These are phyloP conservation scores for Amanita thiersii DNA, from an alignment of 768 basidiomycete genomes.

Conservation along the genomic window DNA sequence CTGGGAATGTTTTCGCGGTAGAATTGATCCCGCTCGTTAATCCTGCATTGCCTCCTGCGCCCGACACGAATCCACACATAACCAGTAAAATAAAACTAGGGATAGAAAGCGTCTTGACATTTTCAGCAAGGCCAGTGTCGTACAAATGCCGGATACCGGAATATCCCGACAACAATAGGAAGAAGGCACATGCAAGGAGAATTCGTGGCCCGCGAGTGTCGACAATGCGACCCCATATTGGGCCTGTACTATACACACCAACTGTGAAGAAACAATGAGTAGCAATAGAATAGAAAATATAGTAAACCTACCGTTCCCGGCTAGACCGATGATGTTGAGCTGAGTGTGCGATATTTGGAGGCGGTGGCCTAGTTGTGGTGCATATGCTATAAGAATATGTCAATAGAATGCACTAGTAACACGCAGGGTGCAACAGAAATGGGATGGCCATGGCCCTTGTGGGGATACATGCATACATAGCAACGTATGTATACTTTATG, in stretches of 20 bases:
- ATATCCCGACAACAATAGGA: slow-evolving; percentile 65
- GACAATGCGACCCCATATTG: slow-evolving; percentile 72
- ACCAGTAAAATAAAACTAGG: slow-evolving; percentile 44
- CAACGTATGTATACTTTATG: no score
- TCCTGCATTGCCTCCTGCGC: slow-evolving; percentile 70
- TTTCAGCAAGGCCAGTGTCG: slow-evolving; percentile 37
- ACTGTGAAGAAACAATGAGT: slow-evolving; percentile 27
- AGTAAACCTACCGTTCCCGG: slow-evolving; percentile 54
- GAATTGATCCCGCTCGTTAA: slow-evolving; percentile 66
- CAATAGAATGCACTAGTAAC: no score
- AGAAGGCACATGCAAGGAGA: slow-evolving; percentile 49
- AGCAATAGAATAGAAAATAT: not conserved
- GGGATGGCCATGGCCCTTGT: no score
- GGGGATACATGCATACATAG: no score
- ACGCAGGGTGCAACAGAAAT: no score
- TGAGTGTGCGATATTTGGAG: slow-evolving; percentile 73
- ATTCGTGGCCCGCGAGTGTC: slow-evolving; percentile 68
- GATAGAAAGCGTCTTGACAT: slow-evolving; percentile 26
- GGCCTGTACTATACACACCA: slow-evolving; percentile 71
- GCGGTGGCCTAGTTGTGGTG: slow-evolving; percentile 77
- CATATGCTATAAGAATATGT: slow-evolving; percentile 48
- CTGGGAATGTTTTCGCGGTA: slow-evolving; percentile 78
- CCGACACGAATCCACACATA: slow-evolving; percentile 63
- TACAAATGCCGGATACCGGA: slow-evolving; percentile 53
- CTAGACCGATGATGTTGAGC: slow-evolving; percentile 74